Evolutionary conservation across 495 filamentous ascomycete genomes (phyloP).

Genomic region (Xylaria curta): DNA sequence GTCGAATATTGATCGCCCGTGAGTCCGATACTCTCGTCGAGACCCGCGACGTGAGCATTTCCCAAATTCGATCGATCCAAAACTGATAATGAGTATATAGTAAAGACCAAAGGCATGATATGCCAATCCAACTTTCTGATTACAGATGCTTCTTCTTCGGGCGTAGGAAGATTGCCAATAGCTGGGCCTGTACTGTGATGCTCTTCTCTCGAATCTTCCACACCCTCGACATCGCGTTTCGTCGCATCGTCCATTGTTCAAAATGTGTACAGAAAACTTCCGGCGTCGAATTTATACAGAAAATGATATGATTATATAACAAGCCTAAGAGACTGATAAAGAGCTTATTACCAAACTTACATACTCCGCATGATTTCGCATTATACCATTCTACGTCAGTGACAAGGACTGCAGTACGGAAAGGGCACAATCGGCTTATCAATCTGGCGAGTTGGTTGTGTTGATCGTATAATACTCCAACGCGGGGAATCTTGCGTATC

Average conservation of each 20-base stretch:
- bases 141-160: slow-evolving; percentile 40
- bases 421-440: slow-evolving; percentile 6
- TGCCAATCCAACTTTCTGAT: slow-evolving; percentile 48
- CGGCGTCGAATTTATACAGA: not conserved
- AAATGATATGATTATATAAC: not conserved
- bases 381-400: not conserved
- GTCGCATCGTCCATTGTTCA: slow-evolving; percentile 1
- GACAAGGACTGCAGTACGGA: not conserved
- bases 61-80: slow-evolving; percentile 69
- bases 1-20: slow-evolving; percentile 37
- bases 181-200: not conserved
- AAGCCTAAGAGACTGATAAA: not conserved
- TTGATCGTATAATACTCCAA: not conserved
- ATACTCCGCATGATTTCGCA: not conserved
- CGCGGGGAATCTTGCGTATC: slow-evolving; percentile 13
- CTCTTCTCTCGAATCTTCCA: not conserved
- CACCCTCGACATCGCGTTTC: not conserved
- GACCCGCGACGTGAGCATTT: slow-evolving; percentile 60
- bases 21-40: slow-evolving; percentile 44
- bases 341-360: not conserved
- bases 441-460: not conserved
- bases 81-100: slow-evolving; percentile 77
- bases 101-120: slow-evolving; percentile 47
- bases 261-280: not conserved
- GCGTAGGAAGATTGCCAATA: slow-evolving; percentile 16